These are phyloP conservation scores for Clarireedia paspali DNA, from an alignment of 2,329 filamentous ascomycete genomes.

Conservation along the genomic window DNA sequence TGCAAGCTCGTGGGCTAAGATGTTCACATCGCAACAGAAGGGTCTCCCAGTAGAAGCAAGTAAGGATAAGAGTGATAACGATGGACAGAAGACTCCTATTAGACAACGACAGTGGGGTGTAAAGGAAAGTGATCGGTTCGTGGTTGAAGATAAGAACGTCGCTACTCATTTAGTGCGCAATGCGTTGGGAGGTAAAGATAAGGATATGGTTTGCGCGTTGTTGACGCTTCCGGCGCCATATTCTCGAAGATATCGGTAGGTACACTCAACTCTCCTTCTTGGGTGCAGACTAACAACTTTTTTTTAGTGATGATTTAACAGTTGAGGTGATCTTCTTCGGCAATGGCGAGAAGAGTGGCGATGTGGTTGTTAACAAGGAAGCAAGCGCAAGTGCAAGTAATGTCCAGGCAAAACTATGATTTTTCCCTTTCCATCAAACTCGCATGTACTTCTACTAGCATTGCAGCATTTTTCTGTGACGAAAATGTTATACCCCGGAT, in stretches of 20 bases:
- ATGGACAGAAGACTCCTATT: constrained; percentile 80
- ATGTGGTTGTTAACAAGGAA: constrained; percentile 77
- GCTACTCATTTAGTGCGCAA: constrained; percentile 95
- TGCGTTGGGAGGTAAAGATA: constrained; percentile 85
- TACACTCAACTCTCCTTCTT: constrained; percentile 5
- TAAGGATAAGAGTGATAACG: constrained; percentile 37
- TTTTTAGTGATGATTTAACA: constrained; percentile 76
- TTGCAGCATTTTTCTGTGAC: neutral
- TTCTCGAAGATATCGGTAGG: constrained; percentile 80
- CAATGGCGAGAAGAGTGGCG: constrained; percentile 66
- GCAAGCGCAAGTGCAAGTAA: constrained; percentile 54
- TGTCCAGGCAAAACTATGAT: constrained; percentile 28
- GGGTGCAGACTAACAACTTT: constrained; percentile 10
- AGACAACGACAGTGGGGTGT: constrained; percentile 89
- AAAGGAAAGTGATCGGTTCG: constrained; percentile 69
- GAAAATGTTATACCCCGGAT: neutral
- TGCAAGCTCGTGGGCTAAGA: constrained; percentile 57
- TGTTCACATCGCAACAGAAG: constrained; percentile 47
- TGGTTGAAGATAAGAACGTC: constrained; percentile 91
- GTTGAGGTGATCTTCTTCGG: constrained; percentile 99
- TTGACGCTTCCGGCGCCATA: constrained; percentile 88
- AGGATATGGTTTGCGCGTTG: constrained; percentile 87
- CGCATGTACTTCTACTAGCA: neutral
- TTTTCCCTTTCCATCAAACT: neutral
- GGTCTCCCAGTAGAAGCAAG: constrained; percentile 69